These are phyloP conservation scores for Leptosphaerulina australis DNA, from an alignment of 2,329 filamentous ascomycete species.

Conservation along the genomic window DNA sequence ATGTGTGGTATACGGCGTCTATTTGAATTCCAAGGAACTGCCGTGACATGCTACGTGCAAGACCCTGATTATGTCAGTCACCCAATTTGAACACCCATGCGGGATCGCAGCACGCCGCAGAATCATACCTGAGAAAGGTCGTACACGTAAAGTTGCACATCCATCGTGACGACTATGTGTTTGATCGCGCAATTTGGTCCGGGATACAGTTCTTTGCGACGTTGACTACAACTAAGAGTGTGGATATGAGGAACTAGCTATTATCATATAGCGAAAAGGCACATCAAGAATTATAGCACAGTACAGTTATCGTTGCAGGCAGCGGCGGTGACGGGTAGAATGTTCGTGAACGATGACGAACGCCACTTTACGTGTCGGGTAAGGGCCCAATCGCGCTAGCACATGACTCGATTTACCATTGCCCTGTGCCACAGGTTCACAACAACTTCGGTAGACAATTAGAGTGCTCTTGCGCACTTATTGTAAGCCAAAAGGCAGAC, in stretches of 20 bases:
- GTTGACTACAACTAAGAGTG: background rate
- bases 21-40: conserved; percentile 71
- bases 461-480: too few species aligned
- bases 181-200: conserved; percentile 7
- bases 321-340: conserved; percentile 16
- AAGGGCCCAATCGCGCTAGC: conserved; percentile 29
- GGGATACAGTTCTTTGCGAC: background rate
- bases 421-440: background rate
- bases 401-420: conserved; percentile 23
- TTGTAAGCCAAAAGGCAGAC: too few species aligned
- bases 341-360: conserved; percentile 21
- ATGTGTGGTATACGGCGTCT: conserved; percentile 94
- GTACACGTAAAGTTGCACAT: conserved; percentile 59
- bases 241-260: background rate
- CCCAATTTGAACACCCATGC: background rate
- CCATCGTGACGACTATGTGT: conserved; percentile 44
- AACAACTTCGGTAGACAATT: too few species aligned
- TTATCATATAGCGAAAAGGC: background rate
- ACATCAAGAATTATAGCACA: background rate
- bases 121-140: conserved; percentile 54
- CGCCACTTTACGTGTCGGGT: conserved; percentile 16
- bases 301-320: conserved; percentile 6
- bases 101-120: background rate
- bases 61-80: conserved; percentile 51
- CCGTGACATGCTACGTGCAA: conserved; percentile 61